These are phyloP conservation scores for Fusarium austroafricanum DNA, from an alignment of 2,329 filamentous ascomycete genomes.

Conservation along the genomic window DNA sequence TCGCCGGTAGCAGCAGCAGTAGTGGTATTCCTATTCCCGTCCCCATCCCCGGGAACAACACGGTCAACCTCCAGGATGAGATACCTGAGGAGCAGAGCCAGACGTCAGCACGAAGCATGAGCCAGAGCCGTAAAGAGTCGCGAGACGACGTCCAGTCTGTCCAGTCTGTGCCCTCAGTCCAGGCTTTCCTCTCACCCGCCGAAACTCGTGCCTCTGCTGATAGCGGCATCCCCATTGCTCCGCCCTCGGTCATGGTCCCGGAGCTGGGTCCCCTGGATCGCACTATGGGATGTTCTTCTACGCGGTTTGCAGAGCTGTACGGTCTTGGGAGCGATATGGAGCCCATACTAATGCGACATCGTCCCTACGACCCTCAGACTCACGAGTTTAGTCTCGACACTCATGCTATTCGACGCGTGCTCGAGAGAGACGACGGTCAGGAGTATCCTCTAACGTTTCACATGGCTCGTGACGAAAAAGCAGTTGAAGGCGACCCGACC, in stretches of 20 bases:
- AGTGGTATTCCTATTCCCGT: background rate
- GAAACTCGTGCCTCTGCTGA: slow-evolving; percentile 44
- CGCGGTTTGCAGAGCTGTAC: slow-evolving; percentile 49
- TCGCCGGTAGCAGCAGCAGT: slow-evolving; percentile 29
- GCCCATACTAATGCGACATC: slow-evolving; percentile 51
- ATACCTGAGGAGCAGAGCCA: slow-evolving; percentile 30
- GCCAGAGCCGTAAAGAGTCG: slow-evolving; percentile 40
- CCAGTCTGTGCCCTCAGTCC: slow-evolving; percentile 40
- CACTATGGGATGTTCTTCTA: slow-evolving; percentile 43
- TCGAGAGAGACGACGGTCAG: slow-evolving; percentile 59
- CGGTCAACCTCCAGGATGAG: slow-evolving; percentile 35
- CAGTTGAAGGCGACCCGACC: slow-evolving; percentile 43
- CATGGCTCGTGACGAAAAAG: slow-evolving; percentile 49
- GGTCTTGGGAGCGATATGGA: slow-evolving; percentile 52
- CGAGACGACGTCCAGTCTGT: slow-evolving; percentile 42
- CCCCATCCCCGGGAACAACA: slow-evolving; percentile 10
- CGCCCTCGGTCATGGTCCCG: slow-evolving; percentile 34
- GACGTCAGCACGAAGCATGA: slow-evolving; percentile 21
- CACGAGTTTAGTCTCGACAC: slow-evolving; percentile 63
- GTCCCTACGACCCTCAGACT: slow-evolving; percentile 63
- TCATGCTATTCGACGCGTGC: slow-evolving; percentile 69
- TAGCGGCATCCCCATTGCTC: slow-evolving; percentile 28
- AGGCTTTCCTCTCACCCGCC: slow-evolving; percentile 43
- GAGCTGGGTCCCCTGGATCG: slow-evolving; percentile 34
- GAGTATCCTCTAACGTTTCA: slow-evolving; percentile 51